These are phyloP conservation scores for Ceratocystis lukuohia DNA, from an alignment of 2,329 filamentous ascomycete genomes.

Conservation along the genomic window DNA sequence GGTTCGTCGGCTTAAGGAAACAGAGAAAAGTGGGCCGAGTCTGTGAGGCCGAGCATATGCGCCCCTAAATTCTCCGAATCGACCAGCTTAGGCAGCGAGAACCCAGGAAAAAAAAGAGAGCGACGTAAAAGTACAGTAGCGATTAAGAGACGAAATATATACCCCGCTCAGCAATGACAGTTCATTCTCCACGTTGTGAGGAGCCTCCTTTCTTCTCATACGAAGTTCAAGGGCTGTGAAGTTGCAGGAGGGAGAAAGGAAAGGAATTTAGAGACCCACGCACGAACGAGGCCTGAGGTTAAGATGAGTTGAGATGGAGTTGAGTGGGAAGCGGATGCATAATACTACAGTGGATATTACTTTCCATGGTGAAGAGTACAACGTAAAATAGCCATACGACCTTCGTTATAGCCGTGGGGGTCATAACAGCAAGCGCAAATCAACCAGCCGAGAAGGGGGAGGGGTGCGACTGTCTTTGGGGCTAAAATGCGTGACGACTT, in stretches of 20 bases:
- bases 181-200: neutral
- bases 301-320: neutral
- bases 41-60: neutral
- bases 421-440: neutral
- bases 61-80: neutral
- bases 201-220: neutral
- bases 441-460: neutral
- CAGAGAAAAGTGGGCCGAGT: neutral
- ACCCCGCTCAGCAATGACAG: neutral
- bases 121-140: neutral
- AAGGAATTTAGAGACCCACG: neutral
- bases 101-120: neutral
- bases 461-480: neutral
- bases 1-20: neutral
- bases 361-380: neutral
- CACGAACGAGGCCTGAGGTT: too few relatives aligned
- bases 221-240: neutral
- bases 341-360: neutral
- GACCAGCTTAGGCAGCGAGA: neutral
- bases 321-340: neutral
- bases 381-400: neutral
- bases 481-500: neutral
- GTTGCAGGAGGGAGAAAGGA: too few relatives aligned
- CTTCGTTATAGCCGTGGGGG: constrained; percentile 2
- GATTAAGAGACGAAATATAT: too few relatives aligned